Conservation (phyloP, 805 yeast genomes). For the Myxozyma neotropica region DNA sequence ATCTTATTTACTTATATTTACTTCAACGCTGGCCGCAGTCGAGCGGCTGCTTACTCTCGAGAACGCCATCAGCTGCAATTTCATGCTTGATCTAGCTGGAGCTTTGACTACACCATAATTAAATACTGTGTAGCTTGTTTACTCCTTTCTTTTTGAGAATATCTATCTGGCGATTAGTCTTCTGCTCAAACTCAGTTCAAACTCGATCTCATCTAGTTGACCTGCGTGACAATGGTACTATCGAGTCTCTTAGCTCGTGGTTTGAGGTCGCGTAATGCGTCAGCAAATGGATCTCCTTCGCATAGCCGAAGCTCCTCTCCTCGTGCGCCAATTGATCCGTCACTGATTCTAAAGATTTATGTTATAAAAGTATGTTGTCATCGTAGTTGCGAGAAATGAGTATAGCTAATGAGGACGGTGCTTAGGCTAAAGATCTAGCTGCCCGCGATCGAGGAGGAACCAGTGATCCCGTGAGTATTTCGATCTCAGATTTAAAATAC, state of each 20-base stretch:
- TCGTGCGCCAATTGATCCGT: constrained; percentile 10
- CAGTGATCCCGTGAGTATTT: constrained; percentile 31
- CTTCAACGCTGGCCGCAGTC: too few species aligned
- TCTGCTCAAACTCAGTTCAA: too few species aligned
- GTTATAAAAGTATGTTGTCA: constrained; percentile 15
- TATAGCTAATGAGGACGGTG: background rate
- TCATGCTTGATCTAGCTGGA: too few species aligned
- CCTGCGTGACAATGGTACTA: background rate
- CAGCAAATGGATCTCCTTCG: constrained; percentile 3
- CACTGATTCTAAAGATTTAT: constrained; percentile 12
- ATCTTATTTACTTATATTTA: too few species aligned
- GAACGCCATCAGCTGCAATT: too few species aligned
- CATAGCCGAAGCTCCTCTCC: constrained; percentile 11
- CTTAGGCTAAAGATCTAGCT: constrained; percentile 30
- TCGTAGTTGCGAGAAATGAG: background rate
- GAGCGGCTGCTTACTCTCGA: too few species aligned
- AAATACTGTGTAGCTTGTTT: too few species aligned
- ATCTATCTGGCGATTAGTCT: too few species aligned
- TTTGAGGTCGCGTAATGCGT: constrained; percentile 10
- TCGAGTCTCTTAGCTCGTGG: background rate
- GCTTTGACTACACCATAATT: too few species aligned
- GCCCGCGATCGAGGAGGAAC: constrained; percentile 27
- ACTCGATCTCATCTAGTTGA: too few species aligned
- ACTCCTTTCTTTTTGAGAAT: too few species aligned
- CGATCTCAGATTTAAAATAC: background rate